Evolutionary conservation across 345 rosid species (phyloP), one percentile per base, ranked within the genome.

Genomic region (Moricandia arvensis): DNA sequence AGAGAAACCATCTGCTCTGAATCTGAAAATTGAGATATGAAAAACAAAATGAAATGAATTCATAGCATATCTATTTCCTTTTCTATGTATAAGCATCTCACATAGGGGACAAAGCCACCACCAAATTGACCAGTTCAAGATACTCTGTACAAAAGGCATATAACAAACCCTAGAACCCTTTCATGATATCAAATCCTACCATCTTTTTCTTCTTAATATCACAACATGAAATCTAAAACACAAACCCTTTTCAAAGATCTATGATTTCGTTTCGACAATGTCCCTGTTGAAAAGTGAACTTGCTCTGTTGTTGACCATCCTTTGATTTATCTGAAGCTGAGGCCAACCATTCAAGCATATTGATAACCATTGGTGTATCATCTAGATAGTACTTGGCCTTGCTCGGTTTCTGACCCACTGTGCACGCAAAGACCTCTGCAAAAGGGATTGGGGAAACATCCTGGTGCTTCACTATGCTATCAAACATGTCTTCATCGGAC

Each of bases 401-500:
- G 80, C 93, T 91, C 10, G 96, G 97, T 71, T 90, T 91, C 84
- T 88, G 97, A 61, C 96, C 97, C 3, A 91, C 91, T 0, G 93
- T 90, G 75, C 91, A 90, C 3, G 96, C 91, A 74, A 86, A 91
- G 27, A 87, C 87, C 74, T 91, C 86, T 1, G 81, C 69, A 10
- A 81, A 71, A 16, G 81, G 66, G 2, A 79, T 68, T 15, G 81
- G 60, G 26, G 90, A 85, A n/a, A 75, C 63, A 8, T 84, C 75
- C 21, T 86, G 89, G 69, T 82, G 72, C 29, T 71, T 78, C 15
- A 74, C 80, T 5, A 91, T 86, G 72, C 86, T 81, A 82, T 88
- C 96, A 1, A 91, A 91, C 97, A 91, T 91, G 68, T 91, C 97
- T 73, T 91, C 97, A 26, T 90, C 97, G 0, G 96, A 91, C 5